phyloP scores from a whole-genome alignment of 495 filamentous ascomycete species.

The Aspergillus indologenus region DNA sequence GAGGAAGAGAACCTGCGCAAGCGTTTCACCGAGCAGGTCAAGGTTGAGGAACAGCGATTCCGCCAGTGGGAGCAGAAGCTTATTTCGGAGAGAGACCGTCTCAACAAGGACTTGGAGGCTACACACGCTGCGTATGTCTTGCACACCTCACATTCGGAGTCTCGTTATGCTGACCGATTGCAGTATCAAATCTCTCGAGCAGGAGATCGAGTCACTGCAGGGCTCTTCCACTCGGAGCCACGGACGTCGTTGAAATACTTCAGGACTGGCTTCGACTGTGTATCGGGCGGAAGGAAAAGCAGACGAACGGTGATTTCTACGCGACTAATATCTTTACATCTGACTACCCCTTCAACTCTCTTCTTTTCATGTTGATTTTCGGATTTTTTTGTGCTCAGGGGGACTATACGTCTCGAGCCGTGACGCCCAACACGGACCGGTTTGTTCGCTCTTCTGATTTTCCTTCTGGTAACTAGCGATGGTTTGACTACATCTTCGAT shows the following conservation, averaged over 20 bases:
- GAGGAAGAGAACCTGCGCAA: conserved; percentile 97
- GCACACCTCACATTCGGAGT: not conserved
- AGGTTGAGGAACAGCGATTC: conserved; percentile 98
- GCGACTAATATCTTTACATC: conserved; percentile 37
- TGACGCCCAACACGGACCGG: conserved; percentile 11
- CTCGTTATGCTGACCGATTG: conserved; percentile 26
- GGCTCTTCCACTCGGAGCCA: conserved; percentile 89
- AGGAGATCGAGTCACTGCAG: conserved; percentile 89
- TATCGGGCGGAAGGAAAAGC: conserved; percentile 31
- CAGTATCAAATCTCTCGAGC: conserved; percentile 91
- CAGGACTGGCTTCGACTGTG: conserved; percentile 17
- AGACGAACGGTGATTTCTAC: conserved; percentile 26
- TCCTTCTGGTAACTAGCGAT: conserved; percentile 49
- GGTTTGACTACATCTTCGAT: conserved; percentile 48
- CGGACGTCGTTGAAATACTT: conserved; percentile 75
- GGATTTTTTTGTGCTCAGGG: conserved; percentile 22
- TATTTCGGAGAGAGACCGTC: conserved; percentile 92
- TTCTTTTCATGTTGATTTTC: conserved; percentile 21
- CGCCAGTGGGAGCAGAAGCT: conserved; percentile 99
- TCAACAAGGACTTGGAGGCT: conserved; percentile 98
- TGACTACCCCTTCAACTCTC: conserved; percentile 38
- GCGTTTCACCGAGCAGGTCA: conserved; percentile 99
- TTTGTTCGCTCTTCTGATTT: conserved; percentile 40
- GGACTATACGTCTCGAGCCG: conserved; percentile 15
- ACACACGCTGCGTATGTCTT: conserved; percentile 81